phyloP scores from a whole-genome alignment of 257 asterid species.

The Perilla frutescens region DNA sequence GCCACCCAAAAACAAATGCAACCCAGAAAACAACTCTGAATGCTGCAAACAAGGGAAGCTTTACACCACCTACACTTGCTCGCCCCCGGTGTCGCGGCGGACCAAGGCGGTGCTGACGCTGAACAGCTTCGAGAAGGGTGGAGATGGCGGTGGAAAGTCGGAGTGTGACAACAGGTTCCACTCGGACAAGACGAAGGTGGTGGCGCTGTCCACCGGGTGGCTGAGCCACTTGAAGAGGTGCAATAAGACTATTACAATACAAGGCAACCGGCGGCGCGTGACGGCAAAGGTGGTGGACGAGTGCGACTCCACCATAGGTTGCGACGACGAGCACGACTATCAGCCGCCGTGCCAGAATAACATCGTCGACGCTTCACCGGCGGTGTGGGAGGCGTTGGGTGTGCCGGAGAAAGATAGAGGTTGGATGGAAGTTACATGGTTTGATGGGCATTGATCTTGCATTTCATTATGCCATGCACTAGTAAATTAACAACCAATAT shows the following conservation, averaged over 20 bases:
- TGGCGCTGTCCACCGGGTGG: conserved; percentile 10
- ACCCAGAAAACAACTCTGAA: background rate
- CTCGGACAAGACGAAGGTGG: conserved; percentile 9
- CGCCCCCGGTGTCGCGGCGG: conserved; percentile 1
- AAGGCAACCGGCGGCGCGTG: background rate
- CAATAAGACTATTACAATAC: background rate
- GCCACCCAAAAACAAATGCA: conserved; percentile 4
- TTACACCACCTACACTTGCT: background rate
- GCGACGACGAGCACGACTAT: background rate
- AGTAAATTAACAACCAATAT: no score
- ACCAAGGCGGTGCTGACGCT: background rate
- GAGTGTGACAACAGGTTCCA: background rate
- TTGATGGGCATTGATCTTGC: background rate
- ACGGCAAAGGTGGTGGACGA: conserved; percentile 1
- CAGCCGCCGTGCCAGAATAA: conserved; percentile 4
- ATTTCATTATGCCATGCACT: no score
- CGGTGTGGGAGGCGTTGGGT: background rate
- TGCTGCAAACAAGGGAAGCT: background rate
- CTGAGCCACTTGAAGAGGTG: conserved; percentile 11
- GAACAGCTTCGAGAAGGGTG: conserved; percentile 1
- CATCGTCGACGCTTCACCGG: background rate
- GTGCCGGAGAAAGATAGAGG: background rate
- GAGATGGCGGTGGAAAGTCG: background rate
- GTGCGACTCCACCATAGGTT: background rate
- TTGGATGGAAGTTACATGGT: background rate